phyloP scores from a whole-genome alignment of 306 rosid genomes.

The Pueraria montana region DNA sequence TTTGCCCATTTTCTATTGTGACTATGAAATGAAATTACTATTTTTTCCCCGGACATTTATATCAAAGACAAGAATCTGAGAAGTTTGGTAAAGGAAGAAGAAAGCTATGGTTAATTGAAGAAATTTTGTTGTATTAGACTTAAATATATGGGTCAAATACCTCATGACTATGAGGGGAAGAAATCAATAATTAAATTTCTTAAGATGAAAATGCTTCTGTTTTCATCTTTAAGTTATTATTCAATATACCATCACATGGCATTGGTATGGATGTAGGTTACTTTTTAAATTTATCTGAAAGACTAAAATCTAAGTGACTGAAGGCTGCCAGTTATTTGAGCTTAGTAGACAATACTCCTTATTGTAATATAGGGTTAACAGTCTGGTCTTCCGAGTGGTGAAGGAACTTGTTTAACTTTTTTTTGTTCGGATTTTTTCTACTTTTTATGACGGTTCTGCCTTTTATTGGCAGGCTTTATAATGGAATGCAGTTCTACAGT shows the following conservation, averaged over 20 bases:
- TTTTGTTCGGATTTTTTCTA: background rate
- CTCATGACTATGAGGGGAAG: background rate
- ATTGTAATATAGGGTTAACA: background rate
- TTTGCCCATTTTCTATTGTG: conserved; percentile 32
- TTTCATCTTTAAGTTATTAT: conserved; percentile 33
- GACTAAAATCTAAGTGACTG: conserved; percentile 28
- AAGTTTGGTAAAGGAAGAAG: conserved; percentile 19
- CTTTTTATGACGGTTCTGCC: background rate
- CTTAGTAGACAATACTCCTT: conserved; percentile 22
- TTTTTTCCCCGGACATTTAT: background rate
- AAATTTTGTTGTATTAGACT: conserved; percentile 35
- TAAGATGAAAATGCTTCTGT: conserved; percentile 28
- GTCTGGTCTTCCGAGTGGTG: conserved; percentile 8
- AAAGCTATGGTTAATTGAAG: background rate
- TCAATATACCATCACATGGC: background rate
- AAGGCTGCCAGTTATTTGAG: conserved; percentile 25
- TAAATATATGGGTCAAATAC: conserved; percentile 21
- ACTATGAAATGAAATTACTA: conserved; percentile 11
- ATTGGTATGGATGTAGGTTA: conserved; percentile 28
- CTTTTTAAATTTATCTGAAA: conserved; percentile 2
- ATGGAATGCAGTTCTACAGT: background rate
- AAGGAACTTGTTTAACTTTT: conserved; percentile 21
- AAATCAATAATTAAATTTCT: background rate
- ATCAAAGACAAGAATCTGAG: conserved; percentile 19
- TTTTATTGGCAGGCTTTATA: background rate